Percentiles rank a stretch among this genome's conserved stretches.
These are phyloP conservation scores for Saccharomycopsis sp. DNA, from an alignment of 805 yeast species.

Conservation along the genomic window DNA sequence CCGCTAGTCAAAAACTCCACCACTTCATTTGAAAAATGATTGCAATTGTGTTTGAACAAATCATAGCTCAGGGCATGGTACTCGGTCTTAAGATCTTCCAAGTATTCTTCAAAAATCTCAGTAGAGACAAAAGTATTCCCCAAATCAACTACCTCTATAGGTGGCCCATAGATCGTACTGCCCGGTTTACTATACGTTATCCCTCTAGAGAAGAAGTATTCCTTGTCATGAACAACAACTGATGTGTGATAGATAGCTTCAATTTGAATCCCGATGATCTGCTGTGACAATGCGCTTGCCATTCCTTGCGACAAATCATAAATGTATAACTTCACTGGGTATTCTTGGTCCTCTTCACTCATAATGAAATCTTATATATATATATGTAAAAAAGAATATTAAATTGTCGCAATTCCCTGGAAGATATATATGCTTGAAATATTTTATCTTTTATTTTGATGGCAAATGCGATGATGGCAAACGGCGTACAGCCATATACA, in stretches of 20 bases:
- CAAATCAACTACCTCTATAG: constrained; percentile 44
- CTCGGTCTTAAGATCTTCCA: constrained; percentile 41
- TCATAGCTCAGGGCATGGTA: constrained; percentile 45
- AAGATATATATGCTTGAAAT: too few species aligned
- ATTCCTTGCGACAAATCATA: constrained; percentile 60
- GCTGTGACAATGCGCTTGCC: constrained; percentile 44
- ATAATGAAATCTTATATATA: too few species aligned
- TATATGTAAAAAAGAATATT: too few species aligned
- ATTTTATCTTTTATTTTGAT: too few species aligned
- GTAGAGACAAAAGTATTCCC: constrained; percentile 47
- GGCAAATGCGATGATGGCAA: too few species aligned
- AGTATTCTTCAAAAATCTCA: constrained; percentile 47
- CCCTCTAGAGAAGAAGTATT: constrained; percentile 55
- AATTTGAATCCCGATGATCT: constrained; percentile 43
- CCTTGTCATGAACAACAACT: constrained; percentile 46
- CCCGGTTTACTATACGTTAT: constrained; percentile 39
- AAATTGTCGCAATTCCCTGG: too few species aligned
- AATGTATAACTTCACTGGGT: constrained; percentile 47
- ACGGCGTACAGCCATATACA: too few species aligned
- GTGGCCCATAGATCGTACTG: constrained; percentile 50
- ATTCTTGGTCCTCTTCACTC: constrained; percentile 23
- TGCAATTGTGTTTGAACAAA: constrained; percentile 58
- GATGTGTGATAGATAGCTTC: constrained; percentile 68
- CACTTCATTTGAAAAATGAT: constrained; percentile 55
- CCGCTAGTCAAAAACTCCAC: constrained; percentile 52